phyloP scores from a whole-genome alignment of 768 basidiomycete genomes.

The Amanita rimosa region DNA sequence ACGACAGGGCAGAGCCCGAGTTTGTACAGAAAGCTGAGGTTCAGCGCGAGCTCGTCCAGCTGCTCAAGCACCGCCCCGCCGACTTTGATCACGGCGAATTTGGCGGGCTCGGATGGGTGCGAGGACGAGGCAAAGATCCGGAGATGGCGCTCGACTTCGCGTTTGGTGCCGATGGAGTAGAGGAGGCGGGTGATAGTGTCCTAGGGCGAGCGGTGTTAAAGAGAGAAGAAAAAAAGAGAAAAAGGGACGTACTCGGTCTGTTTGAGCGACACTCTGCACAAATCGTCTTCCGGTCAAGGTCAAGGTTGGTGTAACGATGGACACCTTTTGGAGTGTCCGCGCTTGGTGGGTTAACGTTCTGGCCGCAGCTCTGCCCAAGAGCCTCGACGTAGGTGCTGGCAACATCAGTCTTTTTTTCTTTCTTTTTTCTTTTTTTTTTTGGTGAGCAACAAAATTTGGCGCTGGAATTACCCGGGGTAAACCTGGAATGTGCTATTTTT shows the following conservation, averaged over 20 bases:
- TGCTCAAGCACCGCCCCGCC: conserved; percentile 93
- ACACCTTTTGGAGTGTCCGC: too few relatives aligned
- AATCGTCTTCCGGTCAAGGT: background rate
- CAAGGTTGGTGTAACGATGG: background rate
- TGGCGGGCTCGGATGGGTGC: conserved; percentile 80
- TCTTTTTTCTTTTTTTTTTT: background rate
- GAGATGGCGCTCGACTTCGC: conserved; percentile 96
- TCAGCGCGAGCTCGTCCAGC: conserved; percentile 87
- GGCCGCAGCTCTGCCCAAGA: conserved; percentile 1
- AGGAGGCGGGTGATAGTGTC: conserved; percentile 95
- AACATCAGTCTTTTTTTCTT: background rate
- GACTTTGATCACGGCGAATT: conserved; percentile 96
- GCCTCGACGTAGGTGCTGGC: background rate
- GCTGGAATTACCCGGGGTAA: background rate
- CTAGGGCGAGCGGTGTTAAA: conserved; percentile 26
- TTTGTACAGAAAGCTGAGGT: conserved; percentile 91
- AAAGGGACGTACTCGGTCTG: conserved; percentile 46
- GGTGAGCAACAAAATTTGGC: background rate
- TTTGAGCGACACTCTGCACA: conserved; percentile 58
- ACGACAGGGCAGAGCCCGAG: conserved; percentile 98
- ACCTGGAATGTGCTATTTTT: background rate
- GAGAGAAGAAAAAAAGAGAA: background rate
- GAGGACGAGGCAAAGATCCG: conserved; percentile 96
- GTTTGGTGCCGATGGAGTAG: conserved; percentile 94
- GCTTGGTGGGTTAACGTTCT: background rate